Base-by-base conservation (phyloP, 2,329 filamentous ascomycete genomes). In the Balansia obtecta region DNA sequence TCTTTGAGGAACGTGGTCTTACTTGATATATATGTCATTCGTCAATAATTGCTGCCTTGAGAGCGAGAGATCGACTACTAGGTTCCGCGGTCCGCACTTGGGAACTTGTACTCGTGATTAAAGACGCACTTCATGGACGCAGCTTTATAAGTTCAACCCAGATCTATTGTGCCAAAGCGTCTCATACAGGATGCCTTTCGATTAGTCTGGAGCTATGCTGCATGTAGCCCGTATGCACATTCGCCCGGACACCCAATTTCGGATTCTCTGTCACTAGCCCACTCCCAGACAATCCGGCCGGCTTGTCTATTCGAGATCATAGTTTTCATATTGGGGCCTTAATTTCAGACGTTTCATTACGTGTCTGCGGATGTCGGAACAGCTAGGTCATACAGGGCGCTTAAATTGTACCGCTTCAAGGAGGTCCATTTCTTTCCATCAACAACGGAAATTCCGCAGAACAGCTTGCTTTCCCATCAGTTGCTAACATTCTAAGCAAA, bases 361-460 rank as follows among this genome's bases (percentile, higher is more conserved):
- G 38, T 27, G 10, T 34, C 22, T 30, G 20, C 13, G 8, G n/a
- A 33, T 11, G 47, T 30, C 18, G 45, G 33, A 10, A 30, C 10
- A 11, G 46, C 9, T 2, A 51, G 16, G 51, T 71, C 71, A 62
- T 85, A 86, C 22, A 91, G 75, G 64, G 88, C 86, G 51, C 83
- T 80, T 39, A 94, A 67, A 64, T 93, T 93, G 68, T 82, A 91
- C 57, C 80, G 78, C 68, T 87, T 90, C 53, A 90, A 71, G 45
- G 72, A 71, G 46, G 88, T 84, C 74, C 83, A 93, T 60, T 87
- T 80, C 42, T 60, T 63, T 13, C 78, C 74, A 53, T 82, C 80
- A 4, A 93, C 84, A 34, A 93, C 86, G 55, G 85, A 88, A 71
- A 93, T 83, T 20, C 87, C 86, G 60, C 83, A 85, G 40, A 87